phyloP scores from a whole-genome alignment of 2,329 filamentous ascomycete species.

The Chalaropsis thielavioides region DNA sequence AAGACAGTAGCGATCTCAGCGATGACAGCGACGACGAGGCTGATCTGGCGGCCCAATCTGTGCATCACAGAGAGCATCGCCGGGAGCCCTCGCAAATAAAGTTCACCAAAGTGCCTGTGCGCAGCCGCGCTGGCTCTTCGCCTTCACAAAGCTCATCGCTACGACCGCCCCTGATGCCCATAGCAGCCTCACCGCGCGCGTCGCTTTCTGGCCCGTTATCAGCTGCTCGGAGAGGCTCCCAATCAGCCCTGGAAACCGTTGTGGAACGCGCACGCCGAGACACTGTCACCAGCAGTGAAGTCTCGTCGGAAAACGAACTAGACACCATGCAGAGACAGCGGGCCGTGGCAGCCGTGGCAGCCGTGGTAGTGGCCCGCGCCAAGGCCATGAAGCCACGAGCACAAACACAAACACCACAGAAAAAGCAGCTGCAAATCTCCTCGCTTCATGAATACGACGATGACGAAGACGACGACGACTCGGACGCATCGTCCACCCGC shows the following conservation, averaged over 20 bases:
- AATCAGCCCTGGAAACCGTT: conserved; percentile 54
- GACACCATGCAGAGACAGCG: conserved; percentile 52
- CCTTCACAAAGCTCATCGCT: conserved; percentile 57
- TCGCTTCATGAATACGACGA: conserved; percentile 44
- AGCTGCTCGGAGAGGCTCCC: conserved; percentile 48
- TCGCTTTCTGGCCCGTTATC: conserved; percentile 7
- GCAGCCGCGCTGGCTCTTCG: conserved; percentile 74
- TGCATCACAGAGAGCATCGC: conserved; percentile 30
- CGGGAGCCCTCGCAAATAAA: conserved; percentile 78
- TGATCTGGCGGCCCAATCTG: conserved; percentile 40
- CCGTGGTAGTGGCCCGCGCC: conserved; percentile 29
- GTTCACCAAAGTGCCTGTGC: conserved; percentile 88
- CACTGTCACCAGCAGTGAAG: conserved; percentile 68
- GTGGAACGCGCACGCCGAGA: conserved; percentile 57
- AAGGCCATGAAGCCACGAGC: conserved; percentile 20
- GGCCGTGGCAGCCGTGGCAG: conserved; percentile 44
- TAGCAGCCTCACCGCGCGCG: conserved; percentile 33
- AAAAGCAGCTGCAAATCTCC: conserved; percentile 40
- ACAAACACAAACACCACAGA: conserved; percentile 2
- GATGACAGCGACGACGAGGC: conserved; percentile 72
- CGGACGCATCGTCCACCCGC: conserved; percentile 45
- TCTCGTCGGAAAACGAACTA: conserved; percentile 70
- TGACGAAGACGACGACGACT: conserved; percentile 41
- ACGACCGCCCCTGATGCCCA: conserved; percentile 35
- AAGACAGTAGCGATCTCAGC: conserved; percentile 72